Conservation (phyloP, 2,329 filamentous ascomycete species). For the Penicillium sp. region DNA sequence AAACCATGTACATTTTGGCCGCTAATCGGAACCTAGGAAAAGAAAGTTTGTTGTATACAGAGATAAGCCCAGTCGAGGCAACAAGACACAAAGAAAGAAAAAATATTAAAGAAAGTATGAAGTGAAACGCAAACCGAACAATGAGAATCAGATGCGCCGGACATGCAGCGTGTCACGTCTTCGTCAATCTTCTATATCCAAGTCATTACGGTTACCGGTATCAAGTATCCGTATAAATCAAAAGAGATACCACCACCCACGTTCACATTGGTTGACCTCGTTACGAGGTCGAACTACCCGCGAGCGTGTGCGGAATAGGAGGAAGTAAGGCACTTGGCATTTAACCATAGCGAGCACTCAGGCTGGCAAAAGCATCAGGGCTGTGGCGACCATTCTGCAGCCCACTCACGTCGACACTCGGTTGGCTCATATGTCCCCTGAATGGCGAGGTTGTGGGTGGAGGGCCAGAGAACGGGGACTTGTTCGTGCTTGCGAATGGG, state of each 20-base stretch:
- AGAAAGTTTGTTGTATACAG: not conserved
- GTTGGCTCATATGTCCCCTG: slow-evolving; percentile 48
- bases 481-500: slow-evolving; percentile 3
- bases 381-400: slow-evolving; percentile 52
- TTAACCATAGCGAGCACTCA: slow-evolving; percentile 49
- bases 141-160: slow-evolving; percentile 14
- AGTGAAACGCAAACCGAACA: slow-evolving; percentile 10
- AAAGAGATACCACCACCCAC: slow-evolving; percentile 4
- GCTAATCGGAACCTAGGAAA: slow-evolving; percentile 1
- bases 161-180: slow-evolving; percentile 18
- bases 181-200: slow-evolving; percentile 20
- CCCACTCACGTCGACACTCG: slow-evolving; percentile 51
- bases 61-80: not conserved
- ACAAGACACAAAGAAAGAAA: not conserved
- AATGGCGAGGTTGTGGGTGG: slow-evolving; percentile 21
- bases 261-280: slow-evolving; percentile 1
- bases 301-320: not conserved
- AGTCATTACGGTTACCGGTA: slow-evolving; percentile 12
- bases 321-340: not conserved
- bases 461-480: slow-evolving; percentile 7
- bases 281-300: too few species aligned
- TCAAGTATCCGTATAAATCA: not conserved
- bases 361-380: slow-evolving; percentile 53
- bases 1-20: slow-evolving; percentile 7
- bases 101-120: slow-evolving; percentile 1